Conservation (phyloP, 805 yeast genomes). For the Candida rishiriensis region DNA sequence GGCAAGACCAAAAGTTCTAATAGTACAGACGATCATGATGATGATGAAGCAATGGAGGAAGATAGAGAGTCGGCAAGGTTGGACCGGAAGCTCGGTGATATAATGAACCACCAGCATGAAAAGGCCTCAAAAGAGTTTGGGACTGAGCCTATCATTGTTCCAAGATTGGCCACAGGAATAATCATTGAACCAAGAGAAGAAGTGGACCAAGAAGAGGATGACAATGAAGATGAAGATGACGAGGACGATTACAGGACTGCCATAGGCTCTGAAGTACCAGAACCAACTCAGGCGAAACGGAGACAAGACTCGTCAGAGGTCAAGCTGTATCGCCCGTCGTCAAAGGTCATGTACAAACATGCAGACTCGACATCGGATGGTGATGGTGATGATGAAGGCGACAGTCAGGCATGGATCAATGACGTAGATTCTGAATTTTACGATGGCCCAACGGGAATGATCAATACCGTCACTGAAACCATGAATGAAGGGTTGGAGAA, state of each 20-base stretch:
- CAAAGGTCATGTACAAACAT: background rate
- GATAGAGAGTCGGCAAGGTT: background rate
- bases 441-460: constrained; percentile 71
- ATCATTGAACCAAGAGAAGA: constrained; percentile 6
- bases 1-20: constrained; percentile 1
- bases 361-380: constrained; percentile 3
- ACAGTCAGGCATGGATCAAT: constrained; percentile 47
- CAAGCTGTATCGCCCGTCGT: too few relatives aligned
- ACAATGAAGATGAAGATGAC: background rate
- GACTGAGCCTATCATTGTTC: constrained; percentile 8
- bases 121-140: background rate
- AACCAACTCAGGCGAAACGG: background rate
- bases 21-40: background rate
- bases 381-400: constrained; percentile 16
- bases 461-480: constrained; percentile 56
- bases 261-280: background rate
- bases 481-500: constrained; percentile 23
- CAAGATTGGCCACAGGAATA: constrained; percentile 9
- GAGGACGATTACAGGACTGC: background rate
- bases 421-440: constrained; percentile 34
- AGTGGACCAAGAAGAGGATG: background rate
- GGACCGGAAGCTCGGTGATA: background rate
- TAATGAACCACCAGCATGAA: background rate
- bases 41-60: constrained; percentile 1
- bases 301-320: too few relatives aligned